Evolutionary conservation across 148 eudicot genomes (phyloP).

Genomic region (Nepenthes gracilis): DNA sequence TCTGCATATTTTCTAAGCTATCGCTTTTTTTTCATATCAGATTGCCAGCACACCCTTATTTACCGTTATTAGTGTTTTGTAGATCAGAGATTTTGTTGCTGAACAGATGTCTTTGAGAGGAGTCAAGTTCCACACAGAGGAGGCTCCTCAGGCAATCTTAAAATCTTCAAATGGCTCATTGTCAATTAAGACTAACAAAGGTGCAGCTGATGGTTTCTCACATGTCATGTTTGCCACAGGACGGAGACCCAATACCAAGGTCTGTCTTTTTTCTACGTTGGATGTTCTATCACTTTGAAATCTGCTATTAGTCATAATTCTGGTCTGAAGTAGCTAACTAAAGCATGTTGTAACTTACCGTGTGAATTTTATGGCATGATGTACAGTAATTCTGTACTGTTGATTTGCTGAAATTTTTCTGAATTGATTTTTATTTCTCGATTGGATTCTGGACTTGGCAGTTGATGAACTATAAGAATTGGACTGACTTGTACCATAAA

Average conservation of each 20-base stretch:
- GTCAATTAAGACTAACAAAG: slow-evolving; percentile 80
- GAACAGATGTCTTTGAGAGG: slow-evolving; percentile 90
- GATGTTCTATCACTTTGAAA: neutral
- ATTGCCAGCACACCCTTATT: neutral
- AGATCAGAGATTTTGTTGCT: slow-evolving; percentile 88
- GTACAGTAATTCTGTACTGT: too few relatives aligned
- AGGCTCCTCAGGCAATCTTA: slow-evolving; percentile 68
- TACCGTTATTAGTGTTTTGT: slow-evolving; percentile 7
- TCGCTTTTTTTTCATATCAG: neutral
- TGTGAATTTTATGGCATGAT: too few relatives aligned
- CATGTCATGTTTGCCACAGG: slow-evolving; percentile 99
- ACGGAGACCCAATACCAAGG: slow-evolving; percentile 90
- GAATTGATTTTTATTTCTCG: too few relatives aligned
- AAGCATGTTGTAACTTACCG: too few relatives aligned
- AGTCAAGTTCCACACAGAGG: slow-evolving; percentile 86
- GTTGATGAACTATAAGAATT: too few relatives aligned
- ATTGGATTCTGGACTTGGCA: too few relatives aligned
- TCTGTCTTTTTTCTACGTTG: slow-evolving; percentile 10
- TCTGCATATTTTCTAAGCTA: neutral
- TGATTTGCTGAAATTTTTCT: too few relatives aligned
- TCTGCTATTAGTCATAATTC: too few relatives aligned
- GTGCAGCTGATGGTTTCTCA: slow-evolving; percentile 74
- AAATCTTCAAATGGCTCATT: slow-evolving; percentile 76
- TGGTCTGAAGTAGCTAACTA: too few relatives aligned
- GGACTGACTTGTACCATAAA: too few relatives aligned